A percentile compares a stretch with the other conserved stretches of the same genome.
Conservation (phyloP, 2,329 filamentous ascomycete genomes). For the Colletotrichum cuscutae region DNA sequence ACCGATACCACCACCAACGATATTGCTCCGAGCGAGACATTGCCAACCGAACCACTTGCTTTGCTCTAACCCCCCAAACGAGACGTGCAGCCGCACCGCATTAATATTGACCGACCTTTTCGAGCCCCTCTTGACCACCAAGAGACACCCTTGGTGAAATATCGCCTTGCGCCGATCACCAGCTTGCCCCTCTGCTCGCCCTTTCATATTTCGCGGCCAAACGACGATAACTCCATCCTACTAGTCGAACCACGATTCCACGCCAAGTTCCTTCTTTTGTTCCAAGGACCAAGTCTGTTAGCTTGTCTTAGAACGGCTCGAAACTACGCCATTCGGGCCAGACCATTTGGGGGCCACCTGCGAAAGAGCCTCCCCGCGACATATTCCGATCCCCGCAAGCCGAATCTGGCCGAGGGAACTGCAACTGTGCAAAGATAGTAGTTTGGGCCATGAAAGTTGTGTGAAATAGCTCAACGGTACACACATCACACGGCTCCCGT, state of each 20-base stretch:
- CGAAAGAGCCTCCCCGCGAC: background rate
- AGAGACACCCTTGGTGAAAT: background rate
- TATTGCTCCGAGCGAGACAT: constrained; percentile 11
- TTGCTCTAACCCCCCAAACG: background rate
- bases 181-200: background rate
- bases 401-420: constrained; percentile 24
- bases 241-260: background rate
- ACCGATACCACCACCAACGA: constrained; percentile 3
- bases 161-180: background rate
- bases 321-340: background rate
- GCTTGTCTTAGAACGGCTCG: background rate
- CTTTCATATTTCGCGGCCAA: constrained; percentile 20
- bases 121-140: background rate
- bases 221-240: constrained; percentile 3
- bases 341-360: background rate
- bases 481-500: constrained; percentile 8
- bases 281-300: background rate
- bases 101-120: background rate
- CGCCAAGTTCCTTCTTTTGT: background rate
- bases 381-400: constrained; percentile 6
- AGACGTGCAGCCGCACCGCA: constrained; percentile 1
- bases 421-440: constrained; percentile 1
- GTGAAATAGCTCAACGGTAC: constrained; percentile 4
- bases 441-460: constrained; percentile 26
- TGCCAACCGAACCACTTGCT: constrained; percentile 7